Percentiles rank a stretch among this genome's conserved stretches.
Evolutionary conservation across 768 basidiomycete species (phyloP).

Genomic region (Mycena amicta): DNA sequence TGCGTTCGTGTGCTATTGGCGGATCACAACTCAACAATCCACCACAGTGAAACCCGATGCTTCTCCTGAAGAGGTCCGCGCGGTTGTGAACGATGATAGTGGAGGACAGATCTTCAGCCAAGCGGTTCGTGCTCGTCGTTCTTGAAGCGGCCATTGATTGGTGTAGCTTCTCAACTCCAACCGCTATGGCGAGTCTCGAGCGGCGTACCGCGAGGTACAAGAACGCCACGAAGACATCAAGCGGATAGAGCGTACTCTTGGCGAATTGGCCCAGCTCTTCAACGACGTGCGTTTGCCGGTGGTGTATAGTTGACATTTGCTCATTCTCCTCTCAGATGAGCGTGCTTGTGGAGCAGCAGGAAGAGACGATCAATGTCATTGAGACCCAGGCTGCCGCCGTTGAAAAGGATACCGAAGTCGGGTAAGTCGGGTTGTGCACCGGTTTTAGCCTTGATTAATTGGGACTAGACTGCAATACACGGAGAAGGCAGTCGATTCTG

Average conservation of each 20-base stretch:
- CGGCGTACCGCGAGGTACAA: constrained; percentile 96
- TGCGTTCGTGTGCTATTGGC: constrained; percentile 30
- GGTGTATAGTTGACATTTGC: background rate
- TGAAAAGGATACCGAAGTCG: constrained; percentile 83
- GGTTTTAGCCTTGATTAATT: background rate
- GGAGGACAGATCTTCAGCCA: constrained; percentile 89
- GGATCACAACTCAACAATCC: background rate
- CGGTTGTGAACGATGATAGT: constrained; percentile 83
- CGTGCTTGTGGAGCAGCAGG: constrained; percentile 92
- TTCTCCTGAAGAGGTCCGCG: constrained; percentile 81
- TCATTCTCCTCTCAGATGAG: constrained; percentile 67
- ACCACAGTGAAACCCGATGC: constrained; percentile 87
- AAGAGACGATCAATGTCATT: constrained; percentile 82
- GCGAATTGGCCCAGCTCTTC: constrained; percentile 93
- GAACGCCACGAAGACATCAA: constrained; percentile 95
- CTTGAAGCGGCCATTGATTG: constrained; percentile 5
- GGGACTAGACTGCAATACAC: constrained; percentile 72
- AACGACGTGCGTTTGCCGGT: constrained; percentile 71
- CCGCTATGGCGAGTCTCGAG: constrained; percentile 86
- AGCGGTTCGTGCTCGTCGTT: constrained; percentile 53
- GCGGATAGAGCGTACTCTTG: constrained; percentile 90
- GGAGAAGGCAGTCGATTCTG: constrained; percentile 83
- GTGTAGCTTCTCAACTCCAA: constrained; percentile 82
- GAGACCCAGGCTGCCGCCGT: constrained; percentile 75
- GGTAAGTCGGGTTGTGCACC: constrained; percentile 49